Percentiles rank a stretch among this genome's conserved stretches.
These are phyloP conservation scores for Xylaria grammica DNA, from an alignment of 495 filamentous ascomycete genomes.

Conservation along the genomic window DNA sequence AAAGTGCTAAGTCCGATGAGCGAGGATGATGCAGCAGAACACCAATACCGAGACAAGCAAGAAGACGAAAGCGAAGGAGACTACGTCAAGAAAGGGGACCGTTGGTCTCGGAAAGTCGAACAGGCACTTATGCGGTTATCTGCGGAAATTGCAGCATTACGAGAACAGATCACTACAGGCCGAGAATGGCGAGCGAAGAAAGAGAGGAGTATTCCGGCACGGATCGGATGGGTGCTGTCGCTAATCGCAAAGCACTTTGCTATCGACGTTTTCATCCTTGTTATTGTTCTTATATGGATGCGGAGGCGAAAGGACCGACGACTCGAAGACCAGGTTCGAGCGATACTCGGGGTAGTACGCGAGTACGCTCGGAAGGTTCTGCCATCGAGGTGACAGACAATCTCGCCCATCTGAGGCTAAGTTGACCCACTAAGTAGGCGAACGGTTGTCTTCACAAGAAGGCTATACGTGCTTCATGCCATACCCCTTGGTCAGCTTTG, in stretches of 20 bases:
- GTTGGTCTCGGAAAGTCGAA: slow-evolving; percentile 85
- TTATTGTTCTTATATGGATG: slow-evolving; percentile 78
- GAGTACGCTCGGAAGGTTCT: slow-evolving; percentile 62
- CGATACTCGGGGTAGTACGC: slow-evolving; percentile 65
- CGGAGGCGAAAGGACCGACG: slow-evolving; percentile 74
- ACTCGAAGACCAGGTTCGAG: slow-evolving; percentile 75
- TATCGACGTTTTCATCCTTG: slow-evolving; percentile 72
- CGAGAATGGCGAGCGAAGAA: slow-evolving; percentile 60
- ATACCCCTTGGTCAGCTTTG: background rate
- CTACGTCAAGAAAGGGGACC: slow-evolving; percentile 51
- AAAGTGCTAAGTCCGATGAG: slow-evolving; percentile 80
- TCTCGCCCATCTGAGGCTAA: background rate
- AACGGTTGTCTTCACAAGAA: background rate
- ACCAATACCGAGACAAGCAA: slow-evolving; percentile 42
- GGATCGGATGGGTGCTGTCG: slow-evolving; percentile 75
- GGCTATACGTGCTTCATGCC: background rate
- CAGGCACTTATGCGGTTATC: slow-evolving; percentile 87
- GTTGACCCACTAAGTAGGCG: background rate
- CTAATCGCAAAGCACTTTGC: slow-evolving; percentile 72
- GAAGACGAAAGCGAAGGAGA: slow-evolving; percentile 49
- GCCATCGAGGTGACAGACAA: slow-evolving; percentile 53
- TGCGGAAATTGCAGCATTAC: slow-evolving; percentile 88
- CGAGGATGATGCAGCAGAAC: slow-evolving; percentile 74
- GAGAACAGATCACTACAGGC: slow-evolving; percentile 83
- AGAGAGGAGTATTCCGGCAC: slow-evolving; percentile 65